A percentile compares a stretch with the other conserved stretches of the same genome.
phyloP scores from a whole-genome alignment of 1,284 basidiomycete species.

The Cystobasidium sp. region DNA sequence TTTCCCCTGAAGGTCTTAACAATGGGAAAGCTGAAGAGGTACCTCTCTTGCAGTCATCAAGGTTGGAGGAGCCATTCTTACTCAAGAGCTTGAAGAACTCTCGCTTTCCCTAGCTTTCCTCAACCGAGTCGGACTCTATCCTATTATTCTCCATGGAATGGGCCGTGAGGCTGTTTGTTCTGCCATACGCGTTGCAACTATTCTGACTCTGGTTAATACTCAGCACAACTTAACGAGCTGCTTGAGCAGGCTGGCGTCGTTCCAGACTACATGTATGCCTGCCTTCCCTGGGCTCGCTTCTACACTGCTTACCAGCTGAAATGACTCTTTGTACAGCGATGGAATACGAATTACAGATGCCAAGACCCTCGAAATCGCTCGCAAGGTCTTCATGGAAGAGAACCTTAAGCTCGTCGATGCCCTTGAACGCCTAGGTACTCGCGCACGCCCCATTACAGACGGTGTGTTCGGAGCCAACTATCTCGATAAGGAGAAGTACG shows the following conservation, averaged over 20 bases:
- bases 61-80: slow-evolving; percentile 87
- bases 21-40: slow-evolving; percentile 9
- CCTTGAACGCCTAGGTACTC: slow-evolving; percentile 86
- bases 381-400: slow-evolving; percentile 93
- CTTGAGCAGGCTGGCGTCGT: slow-evolving; percentile 86
- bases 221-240: slow-evolving; percentile 69
- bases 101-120: slow-evolving; percentile 90
- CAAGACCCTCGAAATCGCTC: slow-evolving; percentile 87
- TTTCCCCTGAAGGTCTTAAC: background rate
- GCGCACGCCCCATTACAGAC: slow-evolving; percentile 91
- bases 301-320: background rate
- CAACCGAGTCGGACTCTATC: slow-evolving; percentile 90
- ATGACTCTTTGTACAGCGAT: slow-evolving; percentile 25
- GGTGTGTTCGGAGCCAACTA: slow-evolving; percentile 95
- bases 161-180: too few relatives aligned
- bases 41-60: slow-evolving; percentile 55
- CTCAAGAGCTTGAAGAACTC: slow-evolving; percentile 83
- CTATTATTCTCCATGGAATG: slow-evolving; percentile 89
- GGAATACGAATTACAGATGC: slow-evolving; percentile 91
- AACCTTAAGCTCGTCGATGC: slow-evolving; percentile 89
- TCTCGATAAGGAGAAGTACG: slow-evolving; percentile 90
- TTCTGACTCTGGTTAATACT: background rate
- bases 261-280: slow-evolving; percentile 87
- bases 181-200: too few relatives aligned
- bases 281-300: background rate